These are phyloP conservation scores for Podosphaera fusca DNA, from an alignment of 2,329 filamentous ascomycete genomes.

Conservation along the genomic window DNA sequence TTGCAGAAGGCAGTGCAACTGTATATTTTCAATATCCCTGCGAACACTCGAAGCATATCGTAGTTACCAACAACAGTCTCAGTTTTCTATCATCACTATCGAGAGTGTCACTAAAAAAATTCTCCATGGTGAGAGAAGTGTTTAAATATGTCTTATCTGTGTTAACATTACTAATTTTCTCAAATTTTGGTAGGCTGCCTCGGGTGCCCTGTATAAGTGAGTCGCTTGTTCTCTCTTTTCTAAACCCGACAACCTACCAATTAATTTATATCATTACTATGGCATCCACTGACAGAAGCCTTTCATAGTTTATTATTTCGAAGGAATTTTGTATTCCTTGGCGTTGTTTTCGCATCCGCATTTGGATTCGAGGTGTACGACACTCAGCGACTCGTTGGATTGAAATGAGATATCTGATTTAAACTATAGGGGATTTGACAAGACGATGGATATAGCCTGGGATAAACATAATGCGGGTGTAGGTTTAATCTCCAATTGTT, in stretches of 20 bases:
- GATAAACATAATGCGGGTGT: constrained; percentile 79
- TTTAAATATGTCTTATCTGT: neutral
- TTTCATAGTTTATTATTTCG: constrained; percentile 54
- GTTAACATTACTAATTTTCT: constrained; percentile 7
- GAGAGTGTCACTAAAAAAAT: constrained; percentile 3
- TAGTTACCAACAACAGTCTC: too few species aligned
- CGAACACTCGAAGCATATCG: too few species aligned
- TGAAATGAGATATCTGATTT: constrained; percentile 3
- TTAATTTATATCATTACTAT: neutral
- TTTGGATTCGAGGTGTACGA: constrained; percentile 89
- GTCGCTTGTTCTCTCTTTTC: constrained; percentile 5
- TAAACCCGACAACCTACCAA: neutral
- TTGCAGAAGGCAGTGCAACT: too few species aligned
- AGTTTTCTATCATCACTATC: neutral
- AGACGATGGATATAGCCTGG: constrained; percentile 65
- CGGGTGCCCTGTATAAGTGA: constrained; percentile 15
- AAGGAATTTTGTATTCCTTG: constrained; percentile 73
- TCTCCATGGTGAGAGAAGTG: constrained; percentile 14
- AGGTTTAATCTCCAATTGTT: constrained; percentile 22
- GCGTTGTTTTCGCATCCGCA: constrained; percentile 61
- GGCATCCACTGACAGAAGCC: neutral
- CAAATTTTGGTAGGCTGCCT: constrained; percentile 12
- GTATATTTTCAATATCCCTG: too few species aligned
- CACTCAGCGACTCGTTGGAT: neutral
- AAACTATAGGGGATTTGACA: constrained; percentile 52